Conservation (phyloP, 1,284 basidiomycete species). For the Naganishia sp. region DNA sequence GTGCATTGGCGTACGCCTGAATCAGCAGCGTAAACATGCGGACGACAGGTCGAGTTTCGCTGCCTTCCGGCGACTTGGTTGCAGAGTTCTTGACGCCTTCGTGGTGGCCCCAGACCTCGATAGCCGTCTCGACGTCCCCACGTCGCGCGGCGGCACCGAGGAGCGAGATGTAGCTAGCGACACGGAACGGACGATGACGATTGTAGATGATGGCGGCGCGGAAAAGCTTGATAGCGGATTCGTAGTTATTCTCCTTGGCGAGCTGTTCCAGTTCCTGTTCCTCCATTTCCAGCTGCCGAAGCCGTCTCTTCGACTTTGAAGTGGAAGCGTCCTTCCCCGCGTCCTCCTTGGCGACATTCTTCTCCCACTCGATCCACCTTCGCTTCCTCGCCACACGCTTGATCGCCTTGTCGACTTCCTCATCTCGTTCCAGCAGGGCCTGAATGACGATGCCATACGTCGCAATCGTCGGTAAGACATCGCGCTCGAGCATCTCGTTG, state of each 20-base stretch:
- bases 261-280: slow-evolving; percentile 54
- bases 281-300: neutral
- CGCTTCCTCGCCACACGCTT: slow-evolving; percentile 35
- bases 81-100: slow-evolving; percentile 51
- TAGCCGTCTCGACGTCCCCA: slow-evolving; percentile 59
- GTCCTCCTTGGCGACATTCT: neutral
- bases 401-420: slow-evolving; percentile 64
- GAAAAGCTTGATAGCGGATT: slow-evolving; percentile 71
- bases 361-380: slow-evolving; percentile 27
- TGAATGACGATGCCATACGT: slow-evolving; percentile 73
- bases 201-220: slow-evolving; percentile 58
- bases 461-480: slow-evolving; percentile 64
- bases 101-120: slow-evolving; percentile 66
- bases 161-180: slow-evolving; percentile 59
- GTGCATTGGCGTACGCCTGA: slow-evolving; percentile 61
- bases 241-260: slow-evolving; percentile 68
- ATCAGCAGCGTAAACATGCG: slow-evolving; percentile 65
- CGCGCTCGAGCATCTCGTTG: slow-evolving; percentile 69
- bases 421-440: slow-evolving; percentile 71
- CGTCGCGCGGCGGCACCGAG: slow-evolving; percentile 67
- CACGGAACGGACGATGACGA: slow-evolving; percentile 50
- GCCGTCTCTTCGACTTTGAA: neutral
- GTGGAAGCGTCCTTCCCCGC: neutral
- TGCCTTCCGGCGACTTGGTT: slow-evolving; percentile 42
- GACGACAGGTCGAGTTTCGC: slow-evolving; percentile 46